Conservation (phyloP, 2,329 filamentous ascomycete species). For the Diaporthe sp. region DNA sequence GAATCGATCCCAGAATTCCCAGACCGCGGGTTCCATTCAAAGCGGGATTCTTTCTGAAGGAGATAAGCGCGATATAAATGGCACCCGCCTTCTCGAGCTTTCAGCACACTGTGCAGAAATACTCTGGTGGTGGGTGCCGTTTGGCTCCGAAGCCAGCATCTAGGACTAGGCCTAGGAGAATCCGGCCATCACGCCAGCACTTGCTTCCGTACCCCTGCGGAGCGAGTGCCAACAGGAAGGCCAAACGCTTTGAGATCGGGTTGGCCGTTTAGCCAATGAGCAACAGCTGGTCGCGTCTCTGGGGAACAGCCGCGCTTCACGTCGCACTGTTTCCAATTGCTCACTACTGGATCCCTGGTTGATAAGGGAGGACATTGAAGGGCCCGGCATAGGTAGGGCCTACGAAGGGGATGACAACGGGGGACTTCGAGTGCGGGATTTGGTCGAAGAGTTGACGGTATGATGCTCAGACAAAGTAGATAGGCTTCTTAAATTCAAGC, state of each 20-base stretch:
- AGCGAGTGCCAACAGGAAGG: constrained; percentile 44
- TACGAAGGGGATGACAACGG: constrained; percentile 46
- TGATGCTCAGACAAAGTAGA: constrained; percentile 49
- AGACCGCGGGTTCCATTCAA: constrained; percentile 43
- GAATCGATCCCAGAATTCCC: constrained; percentile 27
- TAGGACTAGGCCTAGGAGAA: constrained; percentile 69
- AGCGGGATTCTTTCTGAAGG: constrained; percentile 67
- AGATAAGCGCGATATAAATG: constrained; percentile 71
- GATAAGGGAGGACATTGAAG: constrained; percentile 30
- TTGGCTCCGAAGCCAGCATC: constrained; percentile 71
- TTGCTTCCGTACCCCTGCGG: constrained; percentile 46
- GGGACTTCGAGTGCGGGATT: constrained; percentile 53
- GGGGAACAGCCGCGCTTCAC: constrained; percentile 49
- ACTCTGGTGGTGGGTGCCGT: constrained; percentile 58
- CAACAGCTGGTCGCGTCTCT: constrained; percentile 67
- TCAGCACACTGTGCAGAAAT: constrained; percentile 41
- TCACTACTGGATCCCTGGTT: constrained; percentile 49
- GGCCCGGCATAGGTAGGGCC: not conserved
- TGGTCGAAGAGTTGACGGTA: constrained; percentile 50
- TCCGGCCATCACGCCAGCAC: constrained; percentile 46
- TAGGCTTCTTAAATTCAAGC: constrained; percentile 55
- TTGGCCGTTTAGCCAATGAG: constrained; percentile 47
- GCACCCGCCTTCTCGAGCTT: constrained; percentile 50
- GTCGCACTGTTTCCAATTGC: constrained; percentile 54
- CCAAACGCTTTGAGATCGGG: constrained; percentile 43